These are phyloP conservation scores for Nitzschia sp. DNA, from an alignment of 108 stramenopile genomes.

Conservation along the genomic window DNA sequence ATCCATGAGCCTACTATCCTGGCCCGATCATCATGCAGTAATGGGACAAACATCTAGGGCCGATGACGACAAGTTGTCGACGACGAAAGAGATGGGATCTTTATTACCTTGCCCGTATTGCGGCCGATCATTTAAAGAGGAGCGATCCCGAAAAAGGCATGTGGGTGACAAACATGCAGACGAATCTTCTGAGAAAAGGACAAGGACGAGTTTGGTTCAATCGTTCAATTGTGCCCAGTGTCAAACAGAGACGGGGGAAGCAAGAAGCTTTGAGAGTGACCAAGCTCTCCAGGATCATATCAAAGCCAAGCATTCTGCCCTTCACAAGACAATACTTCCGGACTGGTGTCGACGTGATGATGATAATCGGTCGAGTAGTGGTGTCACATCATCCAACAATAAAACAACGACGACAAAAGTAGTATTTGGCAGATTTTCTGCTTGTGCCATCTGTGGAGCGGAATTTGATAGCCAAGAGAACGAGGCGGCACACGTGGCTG, in stretches of 20 bases:
- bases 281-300: conserved; percentile 70
- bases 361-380: too few relatives aligned
- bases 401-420: background rate
- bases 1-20: conserved; percentile 2
- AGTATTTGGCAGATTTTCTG: background rate
- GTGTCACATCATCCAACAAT: background rate
- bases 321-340: conserved; percentile 63
- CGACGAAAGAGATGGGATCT: background rate
- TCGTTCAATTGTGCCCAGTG: background rate
- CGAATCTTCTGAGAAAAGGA: conserved; percentile 29
- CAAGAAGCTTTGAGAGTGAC: conserved; percentile 52
- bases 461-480: background rate
- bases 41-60: background rate
- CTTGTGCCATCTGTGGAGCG: conserved; percentile 19
- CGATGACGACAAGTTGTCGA: background rate
- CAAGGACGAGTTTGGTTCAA: background rate
- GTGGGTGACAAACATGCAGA: conserved; percentile 36
- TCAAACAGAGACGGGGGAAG: background rate
- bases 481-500: conserved; percentile 23
- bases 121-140: conserved; percentile 61
- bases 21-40: too few relatives aligned
- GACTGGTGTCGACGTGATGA: conserved; percentile 51
- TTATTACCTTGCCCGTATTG: conserved; percentile 62
- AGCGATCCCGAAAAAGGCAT: conserved; percentile 75
- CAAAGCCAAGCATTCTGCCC: conserved; percentile 69